Base-by-base conservation (phyloP, 192 early-diverging fungal species). In the Ambispora gerdemannii region DNA sequence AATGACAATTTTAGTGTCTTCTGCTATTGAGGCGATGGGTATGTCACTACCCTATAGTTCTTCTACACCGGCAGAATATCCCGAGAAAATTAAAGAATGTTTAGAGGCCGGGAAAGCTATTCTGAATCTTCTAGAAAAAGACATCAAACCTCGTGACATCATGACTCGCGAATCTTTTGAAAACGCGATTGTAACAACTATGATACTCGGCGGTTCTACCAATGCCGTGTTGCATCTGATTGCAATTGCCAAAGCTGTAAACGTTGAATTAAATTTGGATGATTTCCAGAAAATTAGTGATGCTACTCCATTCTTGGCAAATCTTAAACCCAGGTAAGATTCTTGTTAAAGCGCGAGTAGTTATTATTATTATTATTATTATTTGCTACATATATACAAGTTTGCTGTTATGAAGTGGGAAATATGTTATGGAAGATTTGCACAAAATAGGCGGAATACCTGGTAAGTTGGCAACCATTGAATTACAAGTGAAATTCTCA, bases 391-490 rank as follows among this genome's bases (percentile, higher is more conserved):
- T n/a, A n/a, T n/a, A n/a, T n/a, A n/a, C n/a, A n/a, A n/a, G n/a
- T n/a, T n/a, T n/a, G n/a, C n/a, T n/a, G n/a, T n/a, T n/a, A n/a
- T n/a, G n/a, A 43, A 91, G 91, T 81, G 97, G 97, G 70, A 92
- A 95, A 77, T 98, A 94, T 75, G 96, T 99, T 15, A 97, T 99
- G 92, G 97, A 93, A 75, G 96, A 99, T 76, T 74, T 99, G 35
- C 93, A 94, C 74, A 71, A 76, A 8, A 88, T 97, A 65, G 97
- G 97, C 60, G 97, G 97, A 72, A 94, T 92, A 0, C 97, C 97
- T 17, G 88, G 68, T 70, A 56, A 55, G 17, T n/a, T n/a, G n/a
- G n/a, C n/a, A n/a, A n/a, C n/a, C n/a, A n/a, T n/a, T n/a, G n/a
- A n/a, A n/a, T n/a, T n/a, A n/a, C n/a, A n/a, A n/a, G n/a, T n/a